phyloP scores from a whole-genome alignment of 139 green algal species.

The Chlorella sorokiniana region DNA sequence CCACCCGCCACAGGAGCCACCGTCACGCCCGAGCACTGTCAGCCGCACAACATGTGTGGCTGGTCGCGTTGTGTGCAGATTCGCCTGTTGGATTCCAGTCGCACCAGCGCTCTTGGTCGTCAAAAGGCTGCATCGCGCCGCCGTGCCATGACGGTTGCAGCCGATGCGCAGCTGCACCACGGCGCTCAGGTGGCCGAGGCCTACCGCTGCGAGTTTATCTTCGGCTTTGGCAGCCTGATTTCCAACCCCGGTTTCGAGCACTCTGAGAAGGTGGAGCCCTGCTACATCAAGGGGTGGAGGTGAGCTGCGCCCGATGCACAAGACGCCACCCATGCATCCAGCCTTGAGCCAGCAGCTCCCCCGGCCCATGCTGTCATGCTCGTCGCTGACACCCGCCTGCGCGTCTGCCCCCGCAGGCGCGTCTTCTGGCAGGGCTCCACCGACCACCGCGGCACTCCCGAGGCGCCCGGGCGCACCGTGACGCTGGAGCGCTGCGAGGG shows the following conservation, averaged over 20 bases:
- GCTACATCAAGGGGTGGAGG: constrained; percentile 56
- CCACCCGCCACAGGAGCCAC: no score
- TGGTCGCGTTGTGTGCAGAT: no score
- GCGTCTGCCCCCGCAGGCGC: constrained; percentile 9
- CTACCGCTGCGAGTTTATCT: constrained; percentile 43
- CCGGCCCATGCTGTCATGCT: neutral
- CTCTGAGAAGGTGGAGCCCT: constrained; percentile 24
- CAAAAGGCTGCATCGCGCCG: neutral
- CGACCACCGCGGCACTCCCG: constrained; percentile 47
- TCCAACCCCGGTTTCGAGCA: constrained; percentile 51
- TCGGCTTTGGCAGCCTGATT: constrained; percentile 62
- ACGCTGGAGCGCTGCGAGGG: constrained; percentile 54
- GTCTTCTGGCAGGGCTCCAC: constrained; percentile 59
- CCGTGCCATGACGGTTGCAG: neutral
- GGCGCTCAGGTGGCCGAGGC: neutral
- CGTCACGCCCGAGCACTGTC: no score
- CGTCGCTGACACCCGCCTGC: neutral
- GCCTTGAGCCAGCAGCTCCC: no score
- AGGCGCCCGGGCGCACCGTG: constrained; percentile 70
- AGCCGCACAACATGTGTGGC: no score
- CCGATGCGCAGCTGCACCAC: neutral
- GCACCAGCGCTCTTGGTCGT: no score
- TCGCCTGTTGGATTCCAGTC: no score
- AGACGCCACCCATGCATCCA: no score
- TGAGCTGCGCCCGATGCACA: neutral